These are phyloP conservation scores for Globisporangium canariense DNA, from an alignment of 352 stramenopile species.

Conservation along the genomic window DNA sequence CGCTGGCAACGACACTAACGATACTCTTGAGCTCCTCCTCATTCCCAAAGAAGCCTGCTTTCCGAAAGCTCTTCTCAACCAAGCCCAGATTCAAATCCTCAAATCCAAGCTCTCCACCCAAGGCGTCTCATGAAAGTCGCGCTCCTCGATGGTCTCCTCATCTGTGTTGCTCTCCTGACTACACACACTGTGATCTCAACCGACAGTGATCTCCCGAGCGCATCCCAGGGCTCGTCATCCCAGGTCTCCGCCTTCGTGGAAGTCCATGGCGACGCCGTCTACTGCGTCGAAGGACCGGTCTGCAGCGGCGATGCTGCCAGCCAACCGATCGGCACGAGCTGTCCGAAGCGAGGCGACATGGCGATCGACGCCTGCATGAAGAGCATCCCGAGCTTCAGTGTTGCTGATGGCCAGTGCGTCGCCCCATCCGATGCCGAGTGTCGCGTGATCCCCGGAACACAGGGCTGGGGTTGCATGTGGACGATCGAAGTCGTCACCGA, in stretches of 20 bases:
- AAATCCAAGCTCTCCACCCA: not conserved
- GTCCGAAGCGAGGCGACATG: slow-evolving; percentile 27
- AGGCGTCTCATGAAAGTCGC: slow-evolving; percentile 7
- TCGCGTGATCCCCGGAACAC: slow-evolving; percentile 5
- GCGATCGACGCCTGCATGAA: slow-evolving; percentile 28
- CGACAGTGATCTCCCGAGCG: not conserved
- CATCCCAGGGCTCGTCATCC: slow-evolving; percentile 14
- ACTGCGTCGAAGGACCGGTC: slow-evolving; percentile 30
- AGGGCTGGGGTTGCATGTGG: slow-evolving; percentile 12
- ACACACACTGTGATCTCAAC: slow-evolving; percentile 27
- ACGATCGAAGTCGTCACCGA: not conserved
- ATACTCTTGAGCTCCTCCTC: not conserved
- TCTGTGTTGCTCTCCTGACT: slow-evolving; percentile 14
- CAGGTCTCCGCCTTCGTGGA: slow-evolving; percentile 1
- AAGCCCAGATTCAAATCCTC: slow-evolving; percentile 17
- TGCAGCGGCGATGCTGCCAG: slow-evolving; percentile 27
- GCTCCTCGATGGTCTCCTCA: slow-evolving; percentile 8
- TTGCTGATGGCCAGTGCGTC: slow-evolving; percentile 19
- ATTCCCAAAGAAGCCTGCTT: not conserved
- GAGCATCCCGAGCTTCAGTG: slow-evolving; percentile 22
- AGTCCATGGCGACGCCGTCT: slow-evolving; percentile 30
- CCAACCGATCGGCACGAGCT: slow-evolving; percentile 24
- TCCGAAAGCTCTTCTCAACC: not conserved
- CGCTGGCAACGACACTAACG: too few species aligned
- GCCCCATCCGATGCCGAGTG: slow-evolving; percentile 22